Conservation (phyloP, 352 stramenopile species). For the Phytopythium cucurbitacearum region DNA sequence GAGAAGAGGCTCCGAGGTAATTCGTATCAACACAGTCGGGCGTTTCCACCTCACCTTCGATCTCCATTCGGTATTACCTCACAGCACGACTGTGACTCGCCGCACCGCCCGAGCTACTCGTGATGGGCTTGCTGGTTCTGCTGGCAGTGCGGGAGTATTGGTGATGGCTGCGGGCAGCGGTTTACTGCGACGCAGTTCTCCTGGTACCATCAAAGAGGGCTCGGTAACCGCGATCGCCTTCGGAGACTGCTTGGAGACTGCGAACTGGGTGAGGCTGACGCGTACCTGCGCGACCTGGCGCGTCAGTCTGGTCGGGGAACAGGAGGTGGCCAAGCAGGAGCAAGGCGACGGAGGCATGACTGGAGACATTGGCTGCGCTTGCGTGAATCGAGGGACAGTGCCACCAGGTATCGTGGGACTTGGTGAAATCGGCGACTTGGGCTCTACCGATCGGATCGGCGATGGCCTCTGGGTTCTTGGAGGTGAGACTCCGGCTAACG, state of each 20-base stretch:
- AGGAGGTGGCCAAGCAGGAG: not conserved
- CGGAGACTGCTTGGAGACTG: not conserved
- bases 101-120: not conserved
- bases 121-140: not conserved
- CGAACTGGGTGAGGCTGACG: slow-evolving; percentile 34
- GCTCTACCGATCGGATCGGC: too few species aligned
- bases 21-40: not conserved
- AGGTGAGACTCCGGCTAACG: too few species aligned
- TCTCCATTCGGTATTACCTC: not conserved
- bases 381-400: too few species aligned
- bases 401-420: too few species aligned
- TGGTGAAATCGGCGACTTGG: too few species aligned
- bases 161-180: not conserved
- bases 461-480: too few species aligned
- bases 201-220: too few species aligned
- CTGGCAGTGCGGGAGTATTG: not conserved
- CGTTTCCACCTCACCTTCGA: too few species aligned
- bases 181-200: not conserved
- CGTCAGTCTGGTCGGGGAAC: slow-evolving; percentile 9
- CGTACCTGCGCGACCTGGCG: slow-evolving; percentile 42
- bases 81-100: slow-evolving; percentile 3
- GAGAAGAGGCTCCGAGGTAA: not conserved
- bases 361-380: too few species aligned
- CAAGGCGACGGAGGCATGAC: too few species aligned
- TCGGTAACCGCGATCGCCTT: not conserved